These are phyloP conservation scores for Alternaria ethzedia DNA, from an alignment of 2,329 filamentous ascomycete species.

Conservation along the genomic window DNA sequence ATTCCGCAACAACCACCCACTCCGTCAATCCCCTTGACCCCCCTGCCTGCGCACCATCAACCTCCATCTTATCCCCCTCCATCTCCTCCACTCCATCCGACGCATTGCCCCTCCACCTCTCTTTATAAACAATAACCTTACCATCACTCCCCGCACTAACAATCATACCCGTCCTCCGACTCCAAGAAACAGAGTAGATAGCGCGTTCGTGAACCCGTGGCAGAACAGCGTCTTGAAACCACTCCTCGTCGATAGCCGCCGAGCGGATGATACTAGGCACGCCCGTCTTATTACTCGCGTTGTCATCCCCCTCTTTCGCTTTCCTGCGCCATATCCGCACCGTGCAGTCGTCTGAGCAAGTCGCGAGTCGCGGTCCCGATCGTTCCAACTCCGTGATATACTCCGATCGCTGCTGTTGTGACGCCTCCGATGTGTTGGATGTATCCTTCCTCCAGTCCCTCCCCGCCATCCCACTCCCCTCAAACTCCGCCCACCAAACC, in stretches of 20 bases:
- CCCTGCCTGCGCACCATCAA: conserved; percentile 15
- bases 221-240: conserved; percentile 78
- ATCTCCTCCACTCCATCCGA: conserved; percentile 20
- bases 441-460: conserved; percentile 27
- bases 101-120: conserved; percentile 24
- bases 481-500: conserved; percentile 85
- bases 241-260: conserved; percentile 75
- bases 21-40: conserved; percentile 54
- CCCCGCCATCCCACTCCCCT: conserved; percentile 51
- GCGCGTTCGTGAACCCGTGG: conserved; percentile 79
- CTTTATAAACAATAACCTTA: conserved; percentile 32
- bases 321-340: conserved; percentile 79
- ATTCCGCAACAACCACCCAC: conserved; percentile 75
- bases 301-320: conserved; percentile 58
- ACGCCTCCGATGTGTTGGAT: conserved; percentile 21
- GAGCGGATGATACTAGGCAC: conserved; percentile 92
- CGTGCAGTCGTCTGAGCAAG: conserved; percentile 83
- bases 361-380: conserved; percentile 69
- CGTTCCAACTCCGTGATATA: conserved; percentile 48
- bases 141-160: conserved; percentile 86
- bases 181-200: conserved; percentile 88
- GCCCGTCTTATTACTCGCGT: conserved; percentile 59
- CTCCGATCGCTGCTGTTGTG: conserved; percentile 38
- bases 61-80: conserved; percentile 25
- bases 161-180: conserved; percentile 73